Evolutionary conservation across 1,139 yeast genomes (phyloP), one percentile per base, ranked within the genome.

Genomic region (Wickerhamomyces sp.): DNA sequence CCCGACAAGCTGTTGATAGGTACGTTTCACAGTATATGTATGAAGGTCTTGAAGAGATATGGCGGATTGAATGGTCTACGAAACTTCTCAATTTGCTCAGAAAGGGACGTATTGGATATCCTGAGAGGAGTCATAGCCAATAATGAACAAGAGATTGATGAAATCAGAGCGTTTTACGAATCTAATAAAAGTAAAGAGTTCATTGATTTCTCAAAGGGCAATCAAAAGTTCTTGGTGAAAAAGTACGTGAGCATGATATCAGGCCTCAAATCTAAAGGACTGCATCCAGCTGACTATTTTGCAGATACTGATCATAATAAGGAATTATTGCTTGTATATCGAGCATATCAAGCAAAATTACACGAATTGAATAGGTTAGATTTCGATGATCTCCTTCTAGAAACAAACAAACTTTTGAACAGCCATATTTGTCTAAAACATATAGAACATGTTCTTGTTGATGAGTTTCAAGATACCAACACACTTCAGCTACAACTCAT

Each of bases 401-500:
- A 68, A 38, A 73, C 89, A 28, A 64, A 70, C 45, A 57, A 64
- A 12, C 61, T 89, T 15, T 53, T 88, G n/a, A 52, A 56, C 17
- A 58, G 64, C 40, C 67, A 74, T 4, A 66, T 70, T 0, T 74
- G 79, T 17, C 64, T 83, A 17, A 64, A 66, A 3, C 64, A 67
- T 39, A 65, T 85, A 7, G 67, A 76, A 46, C 92, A 87, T 51
- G 90, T 89, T 0, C 66, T 92, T 18, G 88, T 92, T 3, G 98
- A 92, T 61, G 98, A 92, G 59, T 92, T 87, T 52, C 98, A 92
- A 62, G 98, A 92, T 54, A 89, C 97, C 0, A 88, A 86, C 51
- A 70, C 70, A 22, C 70, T 87, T 18, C 97, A 92, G 56, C 67
- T 88, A 44, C 74, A 76, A 39, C 65, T 92, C 35, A 74, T 87